Evolutionary conservation across 306 rosid species (phyloP).

Genomic region (Cucumis melo): DNA sequence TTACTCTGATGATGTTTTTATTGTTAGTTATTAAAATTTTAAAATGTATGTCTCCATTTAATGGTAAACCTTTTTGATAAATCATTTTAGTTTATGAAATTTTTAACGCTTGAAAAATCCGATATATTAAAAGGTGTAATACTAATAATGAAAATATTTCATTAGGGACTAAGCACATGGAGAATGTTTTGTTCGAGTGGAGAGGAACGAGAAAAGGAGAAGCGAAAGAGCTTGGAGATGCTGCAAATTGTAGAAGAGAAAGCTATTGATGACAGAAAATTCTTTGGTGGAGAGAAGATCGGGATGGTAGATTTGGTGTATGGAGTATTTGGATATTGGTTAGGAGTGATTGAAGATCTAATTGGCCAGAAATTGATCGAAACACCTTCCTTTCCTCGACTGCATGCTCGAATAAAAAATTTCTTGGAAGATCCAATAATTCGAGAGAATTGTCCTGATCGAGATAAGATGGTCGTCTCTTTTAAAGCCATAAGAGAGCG

Average conservation of each 20-base stretch:
- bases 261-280: conserved; percentile 8
- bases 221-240: neutral
- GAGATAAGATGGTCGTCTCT: neutral
- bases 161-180: neutral
- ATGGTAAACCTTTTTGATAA: too few relatives aligned
- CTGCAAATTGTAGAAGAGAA: conserved; percentile 13
- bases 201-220: conserved; percentile 11
- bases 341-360: conserved; percentile 11
- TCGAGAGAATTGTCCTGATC: conserved; percentile 23
- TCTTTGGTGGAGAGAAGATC: conserved; percentile 19
- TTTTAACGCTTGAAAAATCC: too few relatives aligned
- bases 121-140: too few relatives aligned
- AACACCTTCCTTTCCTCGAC: conserved; percentile 13
- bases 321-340: conserved; percentile 9
- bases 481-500: neutral
- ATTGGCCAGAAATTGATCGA: conserved; percentile 17
- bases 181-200: neutral
- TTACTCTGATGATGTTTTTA: too few relatives aligned
- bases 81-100: too few relatives aligned
- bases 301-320: conserved; percentile 14
- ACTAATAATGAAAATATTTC: too few relatives aligned
- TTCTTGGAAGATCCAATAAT: conserved; percentile 24
- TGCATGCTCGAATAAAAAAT: conserved; percentile 27
- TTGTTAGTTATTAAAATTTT: too few relatives aligned
- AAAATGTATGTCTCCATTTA: too few relatives aligned